Base-by-base conservation (phyloP, 352 stramenopile genomes). In the Phytophthora sp. region DNA sequence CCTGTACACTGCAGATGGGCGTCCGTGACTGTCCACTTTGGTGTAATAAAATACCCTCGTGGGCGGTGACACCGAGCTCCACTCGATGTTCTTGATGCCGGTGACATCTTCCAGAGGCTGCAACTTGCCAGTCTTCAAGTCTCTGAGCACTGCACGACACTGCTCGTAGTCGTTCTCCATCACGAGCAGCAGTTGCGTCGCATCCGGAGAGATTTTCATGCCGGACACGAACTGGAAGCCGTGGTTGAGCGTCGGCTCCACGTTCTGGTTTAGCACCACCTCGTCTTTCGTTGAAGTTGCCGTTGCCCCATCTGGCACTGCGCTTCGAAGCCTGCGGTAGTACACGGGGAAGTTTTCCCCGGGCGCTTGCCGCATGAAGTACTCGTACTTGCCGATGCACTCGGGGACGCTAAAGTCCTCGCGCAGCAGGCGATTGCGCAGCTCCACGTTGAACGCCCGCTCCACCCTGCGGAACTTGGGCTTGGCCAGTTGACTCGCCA, bases 201-300 rank as follows among this genome's bases (percentile, higher is more conserved):
- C 84, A 60, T 95, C 75, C 0, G 72, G 74, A 3, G 84, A 91
- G 46, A 93, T 82, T 63, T 95, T 95, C 69, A 95, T 92, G 35
- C 67, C 69, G 1, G 71, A 64, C 8, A 95, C 74, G 27, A 92
- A 85, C 42, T 88, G 83, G 59, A 89, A 94, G 0, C 69, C 69
- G 31, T 89, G 70, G 39, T 77, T 64, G n/a, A 89, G 62, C 43
- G 75, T 67, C 10, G 66, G 54, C 38, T 92, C 76, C 20, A 70
- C 44, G 63, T 95, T 95, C 69, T 92, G 84, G 60, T 95, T 72
- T 12, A 95, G 62, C 51, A 95, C 78, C 39, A 89, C 64, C 71
- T 92, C 63, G 43, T 89, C 75, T 7, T 32, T 26, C 12, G 26
- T 56, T 60, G 53, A 59, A 49, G 38, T 54, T 48, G 37, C 41